A percentile compares a stretch with the other conserved stretches of the same genome.
These are phyloP conservation scores for Sechiopsis laciniata DNA, from an alignment of 306 rosid genomes.

Conservation along the genomic window DNA sequence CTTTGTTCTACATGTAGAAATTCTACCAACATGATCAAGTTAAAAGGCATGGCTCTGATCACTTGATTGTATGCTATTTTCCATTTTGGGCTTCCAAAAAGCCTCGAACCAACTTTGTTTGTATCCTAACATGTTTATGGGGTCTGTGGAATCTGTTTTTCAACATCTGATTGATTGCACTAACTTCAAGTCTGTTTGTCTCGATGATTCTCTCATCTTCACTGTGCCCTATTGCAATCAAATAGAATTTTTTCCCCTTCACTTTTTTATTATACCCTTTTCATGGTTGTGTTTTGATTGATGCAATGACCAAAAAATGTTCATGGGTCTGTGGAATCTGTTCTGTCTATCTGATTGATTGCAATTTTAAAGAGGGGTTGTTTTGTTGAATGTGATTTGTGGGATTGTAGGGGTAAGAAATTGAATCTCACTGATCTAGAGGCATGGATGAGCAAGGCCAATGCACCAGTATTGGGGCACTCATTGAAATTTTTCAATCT, in stretches of 20 bases:
- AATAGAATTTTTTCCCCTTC: too few species aligned
- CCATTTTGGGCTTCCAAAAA: too few species aligned
- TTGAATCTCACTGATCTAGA: slow-evolving; percentile 48
- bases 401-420: slow-evolving; percentile 41
- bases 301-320: background rate
- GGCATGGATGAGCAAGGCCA: slow-evolving; percentile 47
- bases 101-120: too few species aligned
- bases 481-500: slow-evolving; percentile 49
- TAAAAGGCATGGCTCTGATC: too few species aligned
- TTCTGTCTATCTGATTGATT: background rate
- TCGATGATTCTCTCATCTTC: too few species aligned
- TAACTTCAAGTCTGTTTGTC: too few species aligned
- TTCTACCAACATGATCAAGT: too few species aligned
- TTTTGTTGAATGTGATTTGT: background rate
- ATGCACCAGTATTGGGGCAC: slow-evolving; percentile 54
- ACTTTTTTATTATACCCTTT: too few species aligned
- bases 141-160: background rate
- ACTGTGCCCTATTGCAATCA: too few species aligned
- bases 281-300: too few species aligned
- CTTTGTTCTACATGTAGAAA: too few species aligned
- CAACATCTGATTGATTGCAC: background rate
- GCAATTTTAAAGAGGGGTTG: background rate
- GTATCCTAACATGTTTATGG: background rate
- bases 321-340: background rate
- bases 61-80: too few species aligned